Evolutionary conservation across 192 early-diverging fungal genomes (phyloP).

Genomic region (Backusella tuberculispora): DNA sequence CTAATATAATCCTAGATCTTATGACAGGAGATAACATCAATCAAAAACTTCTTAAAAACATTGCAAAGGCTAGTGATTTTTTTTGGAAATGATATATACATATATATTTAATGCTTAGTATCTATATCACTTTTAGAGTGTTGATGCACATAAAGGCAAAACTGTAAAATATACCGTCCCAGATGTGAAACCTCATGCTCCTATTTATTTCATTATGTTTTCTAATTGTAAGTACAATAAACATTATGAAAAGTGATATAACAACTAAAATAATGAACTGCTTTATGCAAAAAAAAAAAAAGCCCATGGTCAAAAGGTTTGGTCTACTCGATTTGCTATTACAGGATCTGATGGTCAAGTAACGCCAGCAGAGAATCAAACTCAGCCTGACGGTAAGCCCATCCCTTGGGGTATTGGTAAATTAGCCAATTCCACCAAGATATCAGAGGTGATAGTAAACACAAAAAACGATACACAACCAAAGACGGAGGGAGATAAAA

Average conservation of each 20-base stretch:
- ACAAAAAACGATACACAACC: too few species aligned
- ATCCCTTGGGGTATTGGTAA: slow-evolving; percentile 42
- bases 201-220: slow-evolving; percentile 46
- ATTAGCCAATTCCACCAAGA: neutral
- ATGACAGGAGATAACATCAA: slow-evolving; percentile 47
- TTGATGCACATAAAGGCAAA: slow-evolving; percentile 22
- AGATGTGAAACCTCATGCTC: slow-evolving; percentile 31
- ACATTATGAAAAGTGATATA: neutral
- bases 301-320: slow-evolving; percentile 11
- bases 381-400: slow-evolving; percentile 33
- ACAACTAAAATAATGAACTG: neutral
- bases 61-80: slow-evolving; percentile 30
- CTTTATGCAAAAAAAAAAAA: neutral
- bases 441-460: too few species aligned
- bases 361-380: slow-evolving; percentile 12
- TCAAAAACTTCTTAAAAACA: slow-evolving; percentile 30
- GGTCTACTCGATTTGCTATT: slow-evolving; percentile 44
- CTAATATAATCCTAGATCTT: slow-evolving; percentile 29
- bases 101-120: neutral
- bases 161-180: slow-evolving; percentile 34
- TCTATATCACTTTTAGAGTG: slow-evolving; percentile 20
- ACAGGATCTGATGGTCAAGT: slow-evolving; percentile 21
- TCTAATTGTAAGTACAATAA: slow-evolving; percentile 24
- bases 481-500: too few species aligned
- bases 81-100: neutral